phyloP scores from a whole-genome alignment of 2,329 filamentous ascomycete species.

The Arthrobotrys pseudoclavata region DNA sequence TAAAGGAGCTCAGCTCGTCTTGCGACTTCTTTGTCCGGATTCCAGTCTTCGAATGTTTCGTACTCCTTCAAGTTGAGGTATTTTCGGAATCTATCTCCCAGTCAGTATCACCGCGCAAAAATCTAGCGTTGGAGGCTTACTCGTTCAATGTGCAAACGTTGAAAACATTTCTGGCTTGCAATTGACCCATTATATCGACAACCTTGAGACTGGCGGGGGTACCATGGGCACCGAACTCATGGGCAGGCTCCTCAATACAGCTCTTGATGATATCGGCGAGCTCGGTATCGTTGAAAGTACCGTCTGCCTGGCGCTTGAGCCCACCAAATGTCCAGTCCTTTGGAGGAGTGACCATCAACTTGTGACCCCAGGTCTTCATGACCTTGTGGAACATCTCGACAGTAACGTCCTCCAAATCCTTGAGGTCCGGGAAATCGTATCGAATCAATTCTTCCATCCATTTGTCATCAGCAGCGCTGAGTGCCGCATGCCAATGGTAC shows the following conservation, averaged over 20 bases:
- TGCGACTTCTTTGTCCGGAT: constrained; percentile 69
- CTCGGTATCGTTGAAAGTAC: constrained; percentile 72
- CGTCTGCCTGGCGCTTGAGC: constrained; percentile 66
- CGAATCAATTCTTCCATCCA: constrained; percentile 74
- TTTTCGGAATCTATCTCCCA: constrained; percentile 68
- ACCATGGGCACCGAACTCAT: constrained; percentile 74
- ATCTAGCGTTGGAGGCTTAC: constrained; percentile 64
- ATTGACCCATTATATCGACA: constrained; percentile 75
- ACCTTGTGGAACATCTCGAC: constrained; percentile 67
- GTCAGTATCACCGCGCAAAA: constrained; percentile 64
- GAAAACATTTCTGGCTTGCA: constrained; percentile 72
- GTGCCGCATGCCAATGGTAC: constrained; percentile 76
- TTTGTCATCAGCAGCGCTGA: constrained; percentile 74
- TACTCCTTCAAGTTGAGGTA: constrained; percentile 71
- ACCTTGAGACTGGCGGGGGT: constrained; percentile 72
- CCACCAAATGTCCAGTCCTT: constrained; percentile 68
- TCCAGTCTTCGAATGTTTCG: constrained; percentile 71
- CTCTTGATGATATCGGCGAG: constrained; percentile 71
- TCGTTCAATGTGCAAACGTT: constrained; percentile 71
- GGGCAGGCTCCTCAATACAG: constrained; percentile 74
- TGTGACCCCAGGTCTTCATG: constrained; percentile 66
- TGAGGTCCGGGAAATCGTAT: constrained; percentile 68
- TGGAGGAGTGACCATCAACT: constrained; percentile 65
- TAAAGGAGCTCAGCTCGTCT: constrained; percentile 69
- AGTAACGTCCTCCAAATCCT: constrained; percentile 68